Percentiles rank a stretch among this genome's conserved stretches.
Evolutionary conservation across 2,329 filamentous ascomycete genomes (phyloP).

Genomic region (Scytalidium lignicola): DNA sequence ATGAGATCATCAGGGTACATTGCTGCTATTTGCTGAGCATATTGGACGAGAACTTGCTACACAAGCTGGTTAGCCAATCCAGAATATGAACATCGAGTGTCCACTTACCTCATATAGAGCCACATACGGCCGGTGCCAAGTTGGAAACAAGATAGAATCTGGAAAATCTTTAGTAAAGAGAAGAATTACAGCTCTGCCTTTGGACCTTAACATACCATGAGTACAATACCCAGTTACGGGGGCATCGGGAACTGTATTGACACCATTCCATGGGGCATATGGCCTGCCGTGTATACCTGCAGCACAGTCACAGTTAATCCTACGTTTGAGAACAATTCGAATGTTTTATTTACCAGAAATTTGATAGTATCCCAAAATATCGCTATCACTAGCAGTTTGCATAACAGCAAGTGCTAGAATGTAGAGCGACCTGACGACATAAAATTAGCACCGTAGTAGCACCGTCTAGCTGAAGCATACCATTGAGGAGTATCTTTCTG

Average conservation of each 20-base stretch:
- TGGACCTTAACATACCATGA: constrained; percentile 21
- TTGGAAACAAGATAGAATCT: constrained; percentile 21
- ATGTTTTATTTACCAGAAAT: constrained; percentile 14
- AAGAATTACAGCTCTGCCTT: too few relatives aligned
- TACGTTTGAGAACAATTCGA: not conserved
- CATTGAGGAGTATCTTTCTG: constrained; percentile 15
- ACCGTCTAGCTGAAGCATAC: constrained; percentile 1
- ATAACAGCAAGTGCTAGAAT: constrained; percentile 18
- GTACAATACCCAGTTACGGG: constrained; percentile 23
- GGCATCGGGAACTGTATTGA: constrained; percentile 6
- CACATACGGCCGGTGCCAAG: constrained; percentile 53
- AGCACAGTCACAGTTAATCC: not conserved
- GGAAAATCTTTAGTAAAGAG: too few relatives aligned
- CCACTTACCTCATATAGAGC: constrained; percentile 46
- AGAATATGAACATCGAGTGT: not conserved
- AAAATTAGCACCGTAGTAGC: constrained; percentile 1
- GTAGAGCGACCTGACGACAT: constrained; percentile 18
- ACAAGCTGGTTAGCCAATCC: not conserved
- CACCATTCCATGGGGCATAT: constrained; percentile 20
- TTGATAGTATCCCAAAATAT: constrained; percentile 18
- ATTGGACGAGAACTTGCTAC: constrained; percentile 46
- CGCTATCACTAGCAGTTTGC: constrained; percentile 15
- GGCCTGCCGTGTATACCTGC: constrained; percentile 19
- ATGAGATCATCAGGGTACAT: constrained; percentile 14
- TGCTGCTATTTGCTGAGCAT: constrained; percentile 41